Base-by-base conservation (phyloP, 2,329 filamentous ascomycete species). In the Ophiobolus disseminans region DNA sequence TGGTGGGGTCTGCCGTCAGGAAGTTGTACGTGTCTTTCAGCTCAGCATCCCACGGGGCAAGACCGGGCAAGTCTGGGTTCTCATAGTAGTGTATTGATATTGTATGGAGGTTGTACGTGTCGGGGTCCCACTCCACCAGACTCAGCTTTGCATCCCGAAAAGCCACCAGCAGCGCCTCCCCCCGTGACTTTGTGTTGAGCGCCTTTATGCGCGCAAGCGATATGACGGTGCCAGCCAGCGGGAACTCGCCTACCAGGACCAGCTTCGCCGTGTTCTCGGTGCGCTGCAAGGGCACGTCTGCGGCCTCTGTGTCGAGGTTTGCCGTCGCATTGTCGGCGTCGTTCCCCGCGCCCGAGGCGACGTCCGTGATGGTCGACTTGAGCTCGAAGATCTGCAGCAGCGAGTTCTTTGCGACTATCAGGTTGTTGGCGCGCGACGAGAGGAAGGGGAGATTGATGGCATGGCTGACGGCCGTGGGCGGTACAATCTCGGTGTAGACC, bases 71-170 rank as follows among this genome's bases (percentile, higher is more conserved):
- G 69, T 96, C 92, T 68, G 97, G 92, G 71, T 94, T 90, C 73
- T 99, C 94, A 76, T 97, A 99, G 80, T 92, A 97, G 77, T 99
- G 94, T 65, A 99, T 93, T 41, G 93, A 97, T 55, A 94, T 85
- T 43, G 93, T 97, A 62, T 88, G 86, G 62, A 97, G 86, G 41
- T 84, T 84, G 73, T 89, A 82, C 59, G 85, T 86, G 69, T 88
- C 85, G 7, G 90, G 86, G 70, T 97, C 90, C 94, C 94, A 99
- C 76, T 97, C 90, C 46, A 96, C 82, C 72, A 99, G 80, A 73
- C 90, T 95, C 68, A 97, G 82, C 76, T 96, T 96, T 32, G 94
- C 94, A 75, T 96, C 91, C 67, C 89, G 88, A 75, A 93, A 89
- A 0, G 91, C 88, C 48, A 97, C 74, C 45, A 99, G 78, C 45